Evolutionary conservation across 148 eudicot species (phyloP).

Genomic region (Spergularia bocconei): DNA sequence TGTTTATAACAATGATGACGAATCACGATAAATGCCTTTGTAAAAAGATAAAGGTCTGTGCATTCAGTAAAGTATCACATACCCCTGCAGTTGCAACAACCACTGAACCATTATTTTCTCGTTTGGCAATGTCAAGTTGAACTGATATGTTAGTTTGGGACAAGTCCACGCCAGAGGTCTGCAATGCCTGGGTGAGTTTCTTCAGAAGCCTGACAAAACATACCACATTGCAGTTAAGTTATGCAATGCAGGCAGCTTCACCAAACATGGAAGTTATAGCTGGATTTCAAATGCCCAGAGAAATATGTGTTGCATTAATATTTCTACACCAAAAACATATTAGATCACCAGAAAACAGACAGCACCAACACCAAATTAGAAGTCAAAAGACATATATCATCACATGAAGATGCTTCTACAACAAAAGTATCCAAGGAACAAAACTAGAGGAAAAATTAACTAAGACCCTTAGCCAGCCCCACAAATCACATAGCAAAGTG

Average conservation of each 20-base stretch:
- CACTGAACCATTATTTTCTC: constrained; percentile 28
- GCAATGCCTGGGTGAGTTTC: constrained; percentile 61
- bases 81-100: constrained; percentile 37
- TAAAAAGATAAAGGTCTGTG: not conserved
- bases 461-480: not conserved
- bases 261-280: not conserved
- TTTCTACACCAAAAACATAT: not conserved
- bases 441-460: not conserved
- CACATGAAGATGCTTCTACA: not conserved
- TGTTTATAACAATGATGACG: not conserved
- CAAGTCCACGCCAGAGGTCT: constrained; percentile 88
- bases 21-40: too few species aligned
- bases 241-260: constrained; percentile 2
- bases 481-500: not conserved
- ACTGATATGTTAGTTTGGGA: constrained; percentile 79
- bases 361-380: not conserved
- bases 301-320: not conserved
- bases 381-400: not conserved
- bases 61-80: constrained; percentile 2
- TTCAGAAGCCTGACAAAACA: constrained; percentile 57
- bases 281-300: not conserved
- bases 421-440: not conserved
- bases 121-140: constrained; percentile 71
- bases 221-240: constrained; percentile 10
- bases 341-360: not conserved